Conservation (phyloP, 2,329 filamentous ascomycete species). For the Botrytis elliptica region DNA sequence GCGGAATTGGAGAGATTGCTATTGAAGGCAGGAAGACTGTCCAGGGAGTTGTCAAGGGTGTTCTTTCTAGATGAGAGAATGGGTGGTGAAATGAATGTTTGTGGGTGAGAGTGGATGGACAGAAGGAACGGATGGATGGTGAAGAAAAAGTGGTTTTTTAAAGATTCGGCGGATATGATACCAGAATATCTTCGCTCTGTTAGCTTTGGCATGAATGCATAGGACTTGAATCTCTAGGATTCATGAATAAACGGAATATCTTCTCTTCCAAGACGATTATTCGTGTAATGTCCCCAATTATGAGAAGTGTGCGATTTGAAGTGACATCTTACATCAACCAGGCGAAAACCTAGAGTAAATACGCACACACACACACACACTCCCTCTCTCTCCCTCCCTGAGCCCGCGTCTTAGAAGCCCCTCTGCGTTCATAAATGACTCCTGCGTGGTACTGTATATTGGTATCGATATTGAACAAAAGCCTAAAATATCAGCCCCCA, state of each 20-base stretch:
- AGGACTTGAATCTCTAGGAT: neutral
- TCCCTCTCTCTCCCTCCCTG: neutral
- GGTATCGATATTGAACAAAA: neutral
- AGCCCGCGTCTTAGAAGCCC: neutral
- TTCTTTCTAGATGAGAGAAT: slow-evolving; percentile 31
- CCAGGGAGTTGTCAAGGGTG: slow-evolving; percentile 36
- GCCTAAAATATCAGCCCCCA: neutral
- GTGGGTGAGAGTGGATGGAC: neutral
- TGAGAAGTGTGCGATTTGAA: neutral
- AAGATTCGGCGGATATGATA: neutral
- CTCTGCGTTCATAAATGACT: neutral
- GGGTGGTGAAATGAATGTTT: neutral
- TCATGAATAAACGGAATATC: neutral
- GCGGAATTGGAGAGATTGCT: slow-evolving; percentile 36
- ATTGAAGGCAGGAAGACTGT: slow-evolving; percentile 34
- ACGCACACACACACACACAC: neutral
- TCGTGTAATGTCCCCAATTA: neutral
- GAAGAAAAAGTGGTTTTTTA: neutral
- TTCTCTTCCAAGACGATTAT: neutral
- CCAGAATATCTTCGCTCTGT: slow-evolving; percentile 3
- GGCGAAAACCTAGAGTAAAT: neutral
- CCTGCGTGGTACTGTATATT: neutral
- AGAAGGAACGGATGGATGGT: neutral
- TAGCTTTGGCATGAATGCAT: neutral
- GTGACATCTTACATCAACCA: neutral